A percentile compares a stretch with the other conserved stretches of the same genome.
These are phyloP conservation scores for Colletotrichum eleusines DNA, from an alignment of 2,329 filamentous ascomycete genomes.

Conservation along the genomic window DNA sequence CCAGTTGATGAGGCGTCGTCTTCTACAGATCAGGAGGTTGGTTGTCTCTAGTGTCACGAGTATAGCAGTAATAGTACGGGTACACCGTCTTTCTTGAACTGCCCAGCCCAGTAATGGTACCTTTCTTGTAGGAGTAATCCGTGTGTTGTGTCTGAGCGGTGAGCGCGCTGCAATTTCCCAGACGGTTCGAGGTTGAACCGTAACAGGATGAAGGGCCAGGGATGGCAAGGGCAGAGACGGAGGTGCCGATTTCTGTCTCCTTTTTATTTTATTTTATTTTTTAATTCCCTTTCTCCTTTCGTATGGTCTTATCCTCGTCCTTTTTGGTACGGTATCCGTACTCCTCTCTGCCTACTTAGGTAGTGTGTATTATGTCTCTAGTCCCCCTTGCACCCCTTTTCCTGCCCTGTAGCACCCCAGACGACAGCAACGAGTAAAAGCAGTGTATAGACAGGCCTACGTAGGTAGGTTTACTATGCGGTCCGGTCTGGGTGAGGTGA, in stretches of 20 bases:
- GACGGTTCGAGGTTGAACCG: slow-evolving; percentile 39
- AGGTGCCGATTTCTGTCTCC: slow-evolving; percentile 29
- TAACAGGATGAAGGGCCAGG: slow-evolving; percentile 20
- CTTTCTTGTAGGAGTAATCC: background rate
- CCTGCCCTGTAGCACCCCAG: background rate
- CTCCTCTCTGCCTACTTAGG: too few species aligned
- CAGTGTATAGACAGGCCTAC: background rate
- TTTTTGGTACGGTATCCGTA: background rate
- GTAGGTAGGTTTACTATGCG: background rate
- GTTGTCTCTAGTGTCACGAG: background rate
- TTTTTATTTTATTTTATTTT: background rate
- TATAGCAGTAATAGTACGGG: background rate
- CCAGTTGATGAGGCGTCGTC: slow-evolving; percentile 31
- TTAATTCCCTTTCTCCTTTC: too few species aligned
- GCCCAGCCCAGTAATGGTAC: too few species aligned
- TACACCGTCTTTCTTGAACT: background rate
- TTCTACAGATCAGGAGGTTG: slow-evolving; percentile 16
- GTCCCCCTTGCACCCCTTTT: background rate
- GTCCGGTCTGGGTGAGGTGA: slow-evolving; percentile 18
- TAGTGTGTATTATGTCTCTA: too few species aligned
- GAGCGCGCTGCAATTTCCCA: slow-evolving; percentile 39
- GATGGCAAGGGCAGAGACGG: slow-evolving; percentile 16
- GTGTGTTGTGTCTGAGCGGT: slow-evolving; percentile 23
- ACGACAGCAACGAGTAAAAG: background rate
- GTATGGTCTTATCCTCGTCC: background rate